A percentile compares a stretch with the other conserved stretches of the same genome.
Evolutionary conservation across 371 early-diverging fungal species (phyloP).

Genomic region (Mortierella sp.): DNA sequence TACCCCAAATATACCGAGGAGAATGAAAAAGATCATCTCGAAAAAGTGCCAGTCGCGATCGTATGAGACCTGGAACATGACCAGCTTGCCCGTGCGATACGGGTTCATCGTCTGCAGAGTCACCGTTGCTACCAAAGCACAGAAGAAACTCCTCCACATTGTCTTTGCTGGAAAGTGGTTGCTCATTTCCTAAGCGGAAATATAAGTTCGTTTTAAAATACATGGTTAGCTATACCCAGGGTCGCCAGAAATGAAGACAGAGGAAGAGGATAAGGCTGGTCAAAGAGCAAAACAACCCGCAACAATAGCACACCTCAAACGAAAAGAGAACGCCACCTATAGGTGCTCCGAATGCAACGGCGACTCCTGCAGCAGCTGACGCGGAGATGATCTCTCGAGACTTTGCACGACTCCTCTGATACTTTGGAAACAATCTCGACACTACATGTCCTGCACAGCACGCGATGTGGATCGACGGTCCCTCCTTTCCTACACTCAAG

Average conservation of each 20-base stretch:
- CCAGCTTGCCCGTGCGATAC: constrained; percentile 90
- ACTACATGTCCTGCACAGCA: constrained; percentile 91
- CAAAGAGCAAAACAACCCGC: neutral
- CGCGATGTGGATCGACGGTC: constrained; percentile 95
- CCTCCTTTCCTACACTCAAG: constrained; percentile 92
- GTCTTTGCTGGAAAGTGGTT: constrained; percentile 93
- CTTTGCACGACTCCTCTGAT: constrained; percentile 84
- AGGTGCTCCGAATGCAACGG: constrained; percentile 94
- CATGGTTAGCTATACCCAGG: no score
- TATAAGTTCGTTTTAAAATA: no score
- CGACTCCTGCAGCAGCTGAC: constrained; percentile 90
- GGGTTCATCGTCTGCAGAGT: constrained; percentile 87
- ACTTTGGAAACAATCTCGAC: constrained; percentile 83
- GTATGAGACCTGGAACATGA: constrained; percentile 91
- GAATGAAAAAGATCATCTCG: constrained; percentile 84
- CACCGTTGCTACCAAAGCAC: constrained; percentile 88
- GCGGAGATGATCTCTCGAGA: constrained; percentile 91
- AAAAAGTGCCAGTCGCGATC: constrained; percentile 89
- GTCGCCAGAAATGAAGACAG: no score
- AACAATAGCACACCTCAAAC: constrained; percentile 57
- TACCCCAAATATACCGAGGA: constrained; percentile 89
- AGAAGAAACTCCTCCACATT: constrained; percentile 92
- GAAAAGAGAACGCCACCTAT: constrained; percentile 94
- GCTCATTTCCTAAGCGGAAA: constrained; percentile 78
- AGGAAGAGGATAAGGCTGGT: no score